Evolutionary conservation across 75 land plant species (phyloP).

Genomic region (Chamaecyparis obtusa): DNA sequence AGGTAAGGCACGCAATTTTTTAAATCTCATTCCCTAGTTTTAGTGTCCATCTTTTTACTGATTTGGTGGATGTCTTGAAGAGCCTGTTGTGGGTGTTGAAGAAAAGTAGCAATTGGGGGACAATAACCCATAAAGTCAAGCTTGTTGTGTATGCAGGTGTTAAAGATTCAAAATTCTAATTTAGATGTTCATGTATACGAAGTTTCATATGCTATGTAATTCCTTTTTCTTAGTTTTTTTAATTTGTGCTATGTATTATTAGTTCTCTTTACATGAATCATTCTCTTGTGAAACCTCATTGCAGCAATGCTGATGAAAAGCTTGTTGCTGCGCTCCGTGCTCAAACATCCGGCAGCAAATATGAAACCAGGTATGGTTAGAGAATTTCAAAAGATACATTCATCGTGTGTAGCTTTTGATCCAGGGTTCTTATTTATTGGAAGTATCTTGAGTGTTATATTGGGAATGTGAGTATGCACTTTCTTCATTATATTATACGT

Average conservation of each 20-base stretch:
- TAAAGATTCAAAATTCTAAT: not conserved
- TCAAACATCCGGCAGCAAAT: constrained; percentile 18
- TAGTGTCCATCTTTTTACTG: not conserved
- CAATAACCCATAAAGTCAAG: not conserved
- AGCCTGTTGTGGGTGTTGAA: not conserved
- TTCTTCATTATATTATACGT: not conserved
- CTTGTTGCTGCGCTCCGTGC: constrained; percentile 87
- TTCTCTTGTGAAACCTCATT: constrained; percentile 10
- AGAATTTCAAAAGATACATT: not conserved
- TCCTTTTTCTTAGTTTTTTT: not conserved
- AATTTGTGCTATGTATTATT: not conserved
- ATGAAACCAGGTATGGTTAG: constrained; percentile 42
- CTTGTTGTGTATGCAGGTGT: not conserved
- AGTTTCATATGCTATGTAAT: constrained; percentile 1
- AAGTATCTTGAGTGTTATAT: not conserved
- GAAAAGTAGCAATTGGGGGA: not conserved
- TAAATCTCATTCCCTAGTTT: not conserved
- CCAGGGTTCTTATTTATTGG: not conserved
- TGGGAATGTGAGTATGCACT: not conserved
- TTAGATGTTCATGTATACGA: not conserved
- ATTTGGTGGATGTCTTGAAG: not conserved
- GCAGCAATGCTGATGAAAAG: constrained; percentile 94
- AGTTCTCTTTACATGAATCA: not conserved
- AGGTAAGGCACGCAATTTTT: constrained; percentile 39
- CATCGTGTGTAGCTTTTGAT: not conserved